phyloP scores from a whole-genome alignment of 2,329 filamentous ascomycete genomes.

The Aspergillus pseudoglaucus region DNA sequence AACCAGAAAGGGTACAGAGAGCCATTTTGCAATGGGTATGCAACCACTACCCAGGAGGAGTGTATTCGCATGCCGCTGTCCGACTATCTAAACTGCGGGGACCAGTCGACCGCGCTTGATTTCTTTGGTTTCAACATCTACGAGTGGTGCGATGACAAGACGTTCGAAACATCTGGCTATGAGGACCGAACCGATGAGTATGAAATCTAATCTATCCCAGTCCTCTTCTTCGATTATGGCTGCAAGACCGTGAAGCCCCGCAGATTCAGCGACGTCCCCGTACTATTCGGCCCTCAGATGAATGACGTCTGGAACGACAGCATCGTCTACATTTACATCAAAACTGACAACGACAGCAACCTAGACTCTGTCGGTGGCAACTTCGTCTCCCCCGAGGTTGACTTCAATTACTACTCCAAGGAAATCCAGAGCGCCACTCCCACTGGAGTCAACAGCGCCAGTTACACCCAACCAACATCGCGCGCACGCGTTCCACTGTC shows the following conservation, averaged over 20 bases:
- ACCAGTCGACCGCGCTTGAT: slow-evolving; percentile 61
- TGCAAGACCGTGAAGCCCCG: slow-evolving; percentile 71
- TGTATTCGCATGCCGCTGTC: slow-evolving; percentile 76
- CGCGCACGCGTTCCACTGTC: slow-evolving; percentile 61
- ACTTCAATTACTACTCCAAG: slow-evolving; percentile 65
- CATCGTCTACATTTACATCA: slow-evolving; percentile 96
- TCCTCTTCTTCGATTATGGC: slow-evolving; percentile 96
- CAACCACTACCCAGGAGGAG: slow-evolving; percentile 81
- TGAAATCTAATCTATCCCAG: slow-evolving; percentile 75
- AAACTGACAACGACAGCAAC: slow-evolving; percentile 67
- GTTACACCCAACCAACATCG: slow-evolving; percentile 69
- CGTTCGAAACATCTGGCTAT: slow-evolving; percentile 69
- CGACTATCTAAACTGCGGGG: slow-evolving; percentile 86
- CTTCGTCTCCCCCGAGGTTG: slow-evolving; percentile 56
- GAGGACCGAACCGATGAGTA: slow-evolving; percentile 76
- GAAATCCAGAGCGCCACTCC: slow-evolving; percentile 64
- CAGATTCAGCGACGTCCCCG: slow-evolving; percentile 73
- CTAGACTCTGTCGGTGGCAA: slow-evolving; percentile 49
- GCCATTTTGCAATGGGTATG: slow-evolving; percentile 79
- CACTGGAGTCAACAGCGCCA: slow-evolving; percentile 54
- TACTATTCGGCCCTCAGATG: slow-evolving; percentile 75
- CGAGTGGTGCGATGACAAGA: slow-evolving; percentile 88
- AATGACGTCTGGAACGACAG: slow-evolving; percentile 79
- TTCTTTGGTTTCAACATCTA: slow-evolving; percentile 99
- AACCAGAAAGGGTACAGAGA: slow-evolving; percentile 62